Evolutionary conservation across 2,329 filamentous ascomycete species (phyloP), one percentile per base, ranked within the genome.

Genomic region (Aspergillus awamori): DNA sequence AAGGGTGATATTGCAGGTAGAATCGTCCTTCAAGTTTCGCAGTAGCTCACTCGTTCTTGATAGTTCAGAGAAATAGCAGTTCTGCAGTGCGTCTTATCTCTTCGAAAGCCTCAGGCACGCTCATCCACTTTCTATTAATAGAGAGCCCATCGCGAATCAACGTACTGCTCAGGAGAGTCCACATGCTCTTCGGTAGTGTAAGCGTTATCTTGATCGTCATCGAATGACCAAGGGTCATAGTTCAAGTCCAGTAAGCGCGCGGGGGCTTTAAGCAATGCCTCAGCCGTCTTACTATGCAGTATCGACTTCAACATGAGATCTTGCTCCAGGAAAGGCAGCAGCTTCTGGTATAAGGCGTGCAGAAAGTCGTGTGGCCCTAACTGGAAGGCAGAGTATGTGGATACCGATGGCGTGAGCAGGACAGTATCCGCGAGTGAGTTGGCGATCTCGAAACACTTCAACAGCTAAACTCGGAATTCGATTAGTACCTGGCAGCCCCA

Each of bases 1-100:
- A 78, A 74, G 60, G 79, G 79, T 0, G 76, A 80, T 62, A 74
- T 81, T 57, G 67, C 74, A 22, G 80, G 79, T 6, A 68, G 79
- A 10, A 70, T 81, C 17, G 80, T 82, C 45, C 70, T 82, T 54
- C 72, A 78, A 62, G 66, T 80, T 55, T 69, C 72, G 6, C 69
- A 76, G 20, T 70, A 56, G 54, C 11, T 10, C 2, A 17, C 17
- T 10, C 47, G 26, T 17, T 8, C 39, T 17, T 8, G 4, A 30
- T 30, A 11, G 24, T 26, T 13, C 8, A 26, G 28, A 48, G 24
- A 13, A n/a, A 39, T 58, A 58, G 41, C 15, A 15, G 11, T 52
- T 20, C 6, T 48, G 45, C 45, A 49, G 24, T 49, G 13, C 15
- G 26, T 28, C 6, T 8, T 24, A 17, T n/a, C 2, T 15, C 41